Percentiles rank a stretch among this genome's conserved stretches.
These are phyloP conservation scores for Oryza glaberrima DNA, from an alignment of 176 grass and related monocot species.

Conservation along the genomic window DNA sequence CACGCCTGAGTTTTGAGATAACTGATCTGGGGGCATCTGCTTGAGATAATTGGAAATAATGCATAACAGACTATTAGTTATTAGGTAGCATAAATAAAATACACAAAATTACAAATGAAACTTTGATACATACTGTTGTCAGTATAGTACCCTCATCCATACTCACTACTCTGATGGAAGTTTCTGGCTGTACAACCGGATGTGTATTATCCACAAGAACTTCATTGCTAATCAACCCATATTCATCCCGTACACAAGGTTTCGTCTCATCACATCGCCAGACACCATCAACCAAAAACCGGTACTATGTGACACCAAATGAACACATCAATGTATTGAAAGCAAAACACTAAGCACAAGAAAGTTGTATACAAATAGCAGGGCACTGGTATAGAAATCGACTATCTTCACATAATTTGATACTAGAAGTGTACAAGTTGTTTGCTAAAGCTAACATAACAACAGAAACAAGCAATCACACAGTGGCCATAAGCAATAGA, in stretches of 20 bases:
- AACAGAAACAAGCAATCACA: slow-evolving; percentile 30
- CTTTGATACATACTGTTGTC: slow-evolving; percentile 59
- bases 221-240: slow-evolving; percentile 65
- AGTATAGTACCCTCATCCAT: slow-evolving; percentile 53
- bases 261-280: slow-evolving; percentile 64
- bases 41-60: slow-evolving; percentile 13
- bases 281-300: slow-evolving; percentile 66
- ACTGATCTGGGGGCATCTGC: slow-evolving; percentile 53
- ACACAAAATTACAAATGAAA: slow-evolving; percentile 24
- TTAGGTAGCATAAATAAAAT: slow-evolving; percentile 14
- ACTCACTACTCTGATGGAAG: slow-evolving; percentile 37
- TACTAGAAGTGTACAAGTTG: slow-evolving; percentile 1
- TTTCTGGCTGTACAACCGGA: slow-evolving; percentile 45
- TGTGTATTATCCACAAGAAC: slow-evolving; percentile 51
- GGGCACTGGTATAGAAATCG: not conserved
- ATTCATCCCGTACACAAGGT: slow-evolving; percentile 47
- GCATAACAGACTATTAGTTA: slow-evolving; percentile 29
- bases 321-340: slow-evolving; percentile 38
- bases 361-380: slow-evolving; percentile 36
- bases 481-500: not conserved
- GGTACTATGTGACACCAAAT: slow-evolving; percentile 62
- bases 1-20: slow-evolving; percentile 42
- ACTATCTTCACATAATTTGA: not conserved
- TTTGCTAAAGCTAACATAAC: slow-evolving; percentile 28
- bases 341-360: not conserved